Evolutionary conservation across 257 asterid genomes (phyloP).

Genomic region (Vinca minor): DNA sequence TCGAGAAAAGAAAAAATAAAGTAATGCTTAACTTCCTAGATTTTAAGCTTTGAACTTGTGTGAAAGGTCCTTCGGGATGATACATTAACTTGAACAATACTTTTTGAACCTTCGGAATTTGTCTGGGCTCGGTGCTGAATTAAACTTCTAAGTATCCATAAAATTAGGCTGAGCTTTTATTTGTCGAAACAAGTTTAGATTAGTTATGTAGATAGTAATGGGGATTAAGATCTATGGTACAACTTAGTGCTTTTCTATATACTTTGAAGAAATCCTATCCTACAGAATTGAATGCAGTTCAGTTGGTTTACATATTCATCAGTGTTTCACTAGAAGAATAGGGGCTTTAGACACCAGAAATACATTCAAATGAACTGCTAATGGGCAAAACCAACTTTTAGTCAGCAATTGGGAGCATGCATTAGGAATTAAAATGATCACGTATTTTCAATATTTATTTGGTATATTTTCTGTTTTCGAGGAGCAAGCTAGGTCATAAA

Average conservation of each 20-base stretch:
- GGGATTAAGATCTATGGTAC: background rate
- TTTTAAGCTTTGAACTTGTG: constrained; percentile 1
- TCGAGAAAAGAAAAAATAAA: background rate
- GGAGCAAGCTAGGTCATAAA: too few species aligned
- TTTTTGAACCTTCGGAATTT: background rate
- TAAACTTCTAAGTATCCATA: background rate
- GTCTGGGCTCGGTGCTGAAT: background rate
- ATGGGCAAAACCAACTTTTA: background rate
- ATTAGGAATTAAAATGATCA: too few species aligned
- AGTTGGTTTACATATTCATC: background rate
- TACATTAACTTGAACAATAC: background rate
- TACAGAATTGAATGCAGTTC: background rate
- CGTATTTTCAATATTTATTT: too few species aligned
- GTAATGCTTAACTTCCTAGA: background rate
- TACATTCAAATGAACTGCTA: background rate
- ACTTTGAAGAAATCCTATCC: background rate
- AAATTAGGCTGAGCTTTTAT: background rate
- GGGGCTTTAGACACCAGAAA: background rate
- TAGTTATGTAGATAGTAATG: background rate
- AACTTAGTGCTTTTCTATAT: background rate
- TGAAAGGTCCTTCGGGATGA: background rate
- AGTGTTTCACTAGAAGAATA: background rate
- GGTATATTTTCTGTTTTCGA: too few species aligned
- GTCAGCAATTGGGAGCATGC: background rate
- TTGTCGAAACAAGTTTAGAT: background rate